Conservation (phyloP, 345 rosid genomes). For the Lumnitzera racemosa region DNA sequence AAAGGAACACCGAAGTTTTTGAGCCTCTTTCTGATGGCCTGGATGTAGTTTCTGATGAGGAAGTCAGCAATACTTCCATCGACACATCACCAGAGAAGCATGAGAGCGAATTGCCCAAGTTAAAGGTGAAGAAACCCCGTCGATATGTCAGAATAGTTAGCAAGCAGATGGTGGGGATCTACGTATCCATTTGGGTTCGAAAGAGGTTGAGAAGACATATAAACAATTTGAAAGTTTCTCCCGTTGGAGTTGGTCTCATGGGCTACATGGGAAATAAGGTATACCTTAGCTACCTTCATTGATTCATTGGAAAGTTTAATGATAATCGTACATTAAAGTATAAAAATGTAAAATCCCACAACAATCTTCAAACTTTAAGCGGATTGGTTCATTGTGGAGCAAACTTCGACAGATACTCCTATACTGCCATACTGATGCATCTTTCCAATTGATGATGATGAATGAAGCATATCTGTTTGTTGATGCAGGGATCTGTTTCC, state of each 20-base stretch:
- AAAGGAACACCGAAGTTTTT: slow-evolving; percentile 30
- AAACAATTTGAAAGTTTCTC: slow-evolving; percentile 87
- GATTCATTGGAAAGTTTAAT: background rate
- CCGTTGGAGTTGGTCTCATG: slow-evolving; percentile 97
- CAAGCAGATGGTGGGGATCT: slow-evolving; percentile 99
- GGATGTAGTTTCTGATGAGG: slow-evolving; percentile 44
- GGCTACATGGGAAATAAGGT: slow-evolving; percentile 99
- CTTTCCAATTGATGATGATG: background rate
- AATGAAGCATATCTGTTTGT: slow-evolving; percentile 6
- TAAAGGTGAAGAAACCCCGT: slow-evolving; percentile 19
- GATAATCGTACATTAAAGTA: background rate
- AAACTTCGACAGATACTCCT: too few species aligned
- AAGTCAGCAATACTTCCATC: slow-evolving; percentile 24
- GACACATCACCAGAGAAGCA: slow-evolving; percentile 25
- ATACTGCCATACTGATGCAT: background rate
- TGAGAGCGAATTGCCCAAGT: slow-evolving; percentile 13
- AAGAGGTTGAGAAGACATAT: slow-evolving; percentile 75
- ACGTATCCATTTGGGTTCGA: slow-evolving; percentile 89
- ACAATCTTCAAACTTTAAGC: too few species aligned
- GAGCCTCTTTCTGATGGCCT: slow-evolving; percentile 27
- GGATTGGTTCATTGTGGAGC: too few species aligned
- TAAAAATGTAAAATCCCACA: too few species aligned
- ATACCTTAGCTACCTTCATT: slow-evolving; percentile 2
- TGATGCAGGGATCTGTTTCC: slow-evolving; percentile 92
- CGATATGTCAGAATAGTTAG: slow-evolving; percentile 80